Conservation (phyloP, 345 rosid genomes). For the Acer campestre region DNA sequence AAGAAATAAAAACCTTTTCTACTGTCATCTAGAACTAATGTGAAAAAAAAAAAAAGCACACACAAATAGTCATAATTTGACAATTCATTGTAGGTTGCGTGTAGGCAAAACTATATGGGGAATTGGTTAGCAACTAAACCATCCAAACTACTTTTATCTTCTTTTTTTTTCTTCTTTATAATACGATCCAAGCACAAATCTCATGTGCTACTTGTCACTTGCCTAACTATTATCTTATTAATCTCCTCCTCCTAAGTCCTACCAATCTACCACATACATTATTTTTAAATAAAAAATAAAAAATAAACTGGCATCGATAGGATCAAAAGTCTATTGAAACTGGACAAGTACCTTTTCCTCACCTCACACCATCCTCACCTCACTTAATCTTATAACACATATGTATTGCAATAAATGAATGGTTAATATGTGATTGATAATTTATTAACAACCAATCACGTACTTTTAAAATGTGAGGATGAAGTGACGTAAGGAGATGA, state of each 20-base stretch:
- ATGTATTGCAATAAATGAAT: too few species aligned
- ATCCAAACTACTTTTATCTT: slow-evolving; percentile 26
- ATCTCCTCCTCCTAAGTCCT: neutral
- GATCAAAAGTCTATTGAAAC: too few species aligned
- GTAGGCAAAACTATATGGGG: slow-evolving; percentile 37
- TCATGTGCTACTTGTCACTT: slow-evolving; percentile 14
- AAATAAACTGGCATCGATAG: too few species aligned
- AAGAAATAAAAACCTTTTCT: neutral
- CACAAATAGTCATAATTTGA: slow-evolving; percentile 9
- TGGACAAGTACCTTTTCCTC: too few species aligned
- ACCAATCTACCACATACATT: neutral
- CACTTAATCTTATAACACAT: too few species aligned
- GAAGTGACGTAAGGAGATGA: too few species aligned
- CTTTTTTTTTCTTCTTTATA: slow-evolving; percentile 8
- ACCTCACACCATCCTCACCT: too few species aligned
- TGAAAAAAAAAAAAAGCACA: neutral
- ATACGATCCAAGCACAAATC: neutral
- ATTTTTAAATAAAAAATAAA: too few species aligned
- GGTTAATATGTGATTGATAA: too few species aligned
- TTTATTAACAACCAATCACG: too few species aligned
- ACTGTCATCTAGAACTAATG: neutral
- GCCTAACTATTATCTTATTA: slow-evolving; percentile 18
- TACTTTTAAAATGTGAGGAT: too few species aligned
- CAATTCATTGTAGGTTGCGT: slow-evolving; percentile 47
- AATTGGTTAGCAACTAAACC: slow-evolving; percentile 45